phyloP scores from a whole-genome alignment of 495 filamentous ascomycete genomes.

The Hypoxylon intermedium region DNA sequence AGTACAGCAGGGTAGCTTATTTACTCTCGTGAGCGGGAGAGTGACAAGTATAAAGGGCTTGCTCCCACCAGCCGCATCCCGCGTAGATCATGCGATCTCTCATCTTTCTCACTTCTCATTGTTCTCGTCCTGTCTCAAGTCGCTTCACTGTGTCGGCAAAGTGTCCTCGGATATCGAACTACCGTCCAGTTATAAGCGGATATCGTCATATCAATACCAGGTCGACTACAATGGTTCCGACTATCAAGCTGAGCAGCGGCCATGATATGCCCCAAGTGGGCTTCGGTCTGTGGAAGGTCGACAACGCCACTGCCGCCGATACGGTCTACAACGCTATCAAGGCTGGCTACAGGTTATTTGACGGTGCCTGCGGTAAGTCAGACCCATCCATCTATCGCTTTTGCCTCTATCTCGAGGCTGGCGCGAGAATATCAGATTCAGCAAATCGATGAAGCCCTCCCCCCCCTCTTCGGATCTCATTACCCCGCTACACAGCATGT shows the following conservation, averaged over 20 bases:
- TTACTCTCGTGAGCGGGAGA: constrained; percentile 25
- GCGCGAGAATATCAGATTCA: constrained; percentile 16
- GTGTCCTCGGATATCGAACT: constrained; percentile 11
- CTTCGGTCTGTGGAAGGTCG: constrained; percentile 85
- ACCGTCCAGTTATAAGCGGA: constrained; percentile 5
- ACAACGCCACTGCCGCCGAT: constrained; percentile 76
- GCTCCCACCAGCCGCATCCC: constrained; percentile 20
- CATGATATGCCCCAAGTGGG: constrained; percentile 88
- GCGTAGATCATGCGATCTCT: constrained; percentile 27
- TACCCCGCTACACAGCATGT: constrained; percentile 38
- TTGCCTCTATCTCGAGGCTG: constrained; percentile 5
- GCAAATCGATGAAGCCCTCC: constrained; percentile 40
- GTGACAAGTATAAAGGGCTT: constrained; percentile 22
- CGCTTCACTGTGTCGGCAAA: constrained; percentile 16
- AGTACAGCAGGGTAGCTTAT: constrained; percentile 21
- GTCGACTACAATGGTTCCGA: constrained; percentile 55
- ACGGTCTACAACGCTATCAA: constrained; percentile 91
- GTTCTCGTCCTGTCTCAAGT: constrained; percentile 25
- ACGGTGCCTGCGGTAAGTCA: constrained; percentile 80
- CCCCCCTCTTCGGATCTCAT: constrained; percentile 35
- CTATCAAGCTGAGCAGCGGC: constrained; percentile 80
- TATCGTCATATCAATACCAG: constrained; percentile 23
- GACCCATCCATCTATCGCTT: neutral
- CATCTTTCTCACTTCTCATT: constrained; percentile 19
- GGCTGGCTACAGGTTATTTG: constrained; percentile 83